Evolutionary conservation across 2,329 filamentous ascomycete species (phyloP).

Genomic region (Fusarium tupiense): DNA sequence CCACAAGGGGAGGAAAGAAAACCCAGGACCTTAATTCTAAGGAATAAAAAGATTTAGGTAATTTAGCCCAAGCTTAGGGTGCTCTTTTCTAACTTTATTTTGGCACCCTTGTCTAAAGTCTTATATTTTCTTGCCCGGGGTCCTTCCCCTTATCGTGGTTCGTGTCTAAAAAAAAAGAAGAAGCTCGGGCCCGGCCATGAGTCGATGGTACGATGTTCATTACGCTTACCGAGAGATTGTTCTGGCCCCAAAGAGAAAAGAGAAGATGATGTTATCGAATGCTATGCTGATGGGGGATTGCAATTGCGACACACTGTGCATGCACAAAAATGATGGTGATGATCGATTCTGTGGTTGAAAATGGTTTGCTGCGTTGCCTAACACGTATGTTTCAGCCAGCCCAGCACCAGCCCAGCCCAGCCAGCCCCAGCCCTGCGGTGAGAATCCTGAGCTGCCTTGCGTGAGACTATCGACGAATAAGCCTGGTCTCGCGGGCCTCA

Average conservation of each 20-base stretch:
- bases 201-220: constrained; percentile 30
- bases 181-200: constrained; percentile 30
- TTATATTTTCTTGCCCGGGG: background rate
- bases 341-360: constrained; percentile 1
- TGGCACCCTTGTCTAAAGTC: background rate
- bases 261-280: constrained; percentile 3
- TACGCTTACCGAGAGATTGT: constrained; percentile 18
- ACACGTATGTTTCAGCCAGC: constrained; percentile 29
- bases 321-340: background rate
- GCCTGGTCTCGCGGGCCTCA: constrained; percentile 14
- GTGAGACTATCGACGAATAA: constrained; percentile 12
- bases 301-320: constrained; percentile 25
- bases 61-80: rapidly evolving
- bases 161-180: constrained; percentile 4
- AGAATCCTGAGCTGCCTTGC: background rate
- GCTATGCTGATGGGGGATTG: background rate
- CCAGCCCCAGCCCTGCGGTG: background rate
- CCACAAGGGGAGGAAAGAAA: too few species aligned
- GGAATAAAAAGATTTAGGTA: background rate
- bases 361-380: constrained; percentile 13
- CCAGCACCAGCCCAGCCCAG: constrained; percentile 10
- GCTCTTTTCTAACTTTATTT: background rate
- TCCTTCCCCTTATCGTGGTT: constrained; percentile 10
- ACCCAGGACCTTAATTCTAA: too few species aligned
- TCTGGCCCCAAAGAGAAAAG: constrained; percentile 1